Conservation (phyloP, 345 rosid genomes). For the Arabidopsis suecica region DNA sequence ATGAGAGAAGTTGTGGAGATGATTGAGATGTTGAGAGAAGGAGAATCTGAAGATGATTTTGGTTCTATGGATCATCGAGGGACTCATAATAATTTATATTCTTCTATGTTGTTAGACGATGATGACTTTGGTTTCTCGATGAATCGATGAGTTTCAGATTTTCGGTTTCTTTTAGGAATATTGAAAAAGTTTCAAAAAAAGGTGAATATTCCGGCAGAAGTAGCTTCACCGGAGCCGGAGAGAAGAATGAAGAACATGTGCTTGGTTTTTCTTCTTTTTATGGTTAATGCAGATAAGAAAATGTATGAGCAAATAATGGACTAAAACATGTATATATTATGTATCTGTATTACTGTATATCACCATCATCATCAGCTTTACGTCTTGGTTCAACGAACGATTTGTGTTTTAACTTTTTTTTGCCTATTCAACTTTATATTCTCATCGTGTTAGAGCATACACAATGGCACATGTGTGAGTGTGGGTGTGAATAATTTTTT, state of each 20-base stretch:
- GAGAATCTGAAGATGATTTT: slow-evolving; percentile 36
- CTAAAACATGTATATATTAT: slow-evolving; percentile 11
- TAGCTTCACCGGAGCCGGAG: slow-evolving; percentile 32
- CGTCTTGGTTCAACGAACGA: slow-evolving; percentile 19
- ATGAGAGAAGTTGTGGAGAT: slow-evolving; percentile 55
- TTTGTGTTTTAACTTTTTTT: neutral
- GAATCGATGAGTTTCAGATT: slow-evolving; percentile 43
- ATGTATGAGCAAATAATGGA: slow-evolving; percentile 19
- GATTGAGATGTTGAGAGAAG: slow-evolving; percentile 57
- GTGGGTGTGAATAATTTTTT: too few species aligned
- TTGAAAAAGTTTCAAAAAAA: neutral
- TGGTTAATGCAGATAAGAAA: slow-evolving; percentile 31
- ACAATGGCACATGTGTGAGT: too few species aligned
- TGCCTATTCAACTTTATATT: neutral
- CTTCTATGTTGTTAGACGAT: slow-evolving; percentile 41
- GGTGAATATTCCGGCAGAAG: slow-evolving; percentile 23
- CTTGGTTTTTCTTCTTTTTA: slow-evolving; percentile 1
- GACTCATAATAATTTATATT: slow-evolving; percentile 31
- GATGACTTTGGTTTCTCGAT: slow-evolving; percentile 45
- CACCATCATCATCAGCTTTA: slow-evolving; percentile 31
- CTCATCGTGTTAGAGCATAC: slow-evolving; percentile 1
- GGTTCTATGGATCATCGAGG: slow-evolving; percentile 51
- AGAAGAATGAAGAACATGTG: slow-evolving; percentile 27
- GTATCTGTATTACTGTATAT: slow-evolving; percentile 27
- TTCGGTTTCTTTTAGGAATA: slow-evolving; percentile 20